Evolutionary conservation across 2,329 filamentous ascomycete species (phyloP).

Genomic region (Trichoderma atroviride): DNA sequence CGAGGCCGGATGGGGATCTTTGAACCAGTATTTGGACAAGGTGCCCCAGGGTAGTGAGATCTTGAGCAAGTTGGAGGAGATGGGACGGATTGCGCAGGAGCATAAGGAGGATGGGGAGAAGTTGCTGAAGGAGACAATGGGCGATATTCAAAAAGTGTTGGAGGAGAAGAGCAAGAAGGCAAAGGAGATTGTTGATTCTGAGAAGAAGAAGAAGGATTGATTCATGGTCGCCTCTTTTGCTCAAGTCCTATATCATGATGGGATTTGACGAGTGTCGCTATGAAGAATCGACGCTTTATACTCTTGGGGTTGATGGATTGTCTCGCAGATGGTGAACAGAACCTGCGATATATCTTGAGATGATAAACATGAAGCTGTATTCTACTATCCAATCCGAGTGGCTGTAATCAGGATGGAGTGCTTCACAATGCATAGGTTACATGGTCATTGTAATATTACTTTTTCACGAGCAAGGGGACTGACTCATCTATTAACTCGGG

Average conservation of each 20-base stretch:
- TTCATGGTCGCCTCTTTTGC: neutral
- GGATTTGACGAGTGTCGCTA: neutral
- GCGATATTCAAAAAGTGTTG: conserved; percentile 66
- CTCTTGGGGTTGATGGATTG: neutral
- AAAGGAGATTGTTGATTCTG: conserved; percentile 60
- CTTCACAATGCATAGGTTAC: neutral
- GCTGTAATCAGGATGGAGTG: neutral
- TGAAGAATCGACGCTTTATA: neutral
- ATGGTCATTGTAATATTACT: neutral
- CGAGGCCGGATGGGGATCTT: conserved; percentile 46
- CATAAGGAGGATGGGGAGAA: conserved; percentile 71
- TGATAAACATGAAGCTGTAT: neutral
- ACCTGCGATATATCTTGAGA: neutral
- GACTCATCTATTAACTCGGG: no score
- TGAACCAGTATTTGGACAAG: conserved; percentile 67
- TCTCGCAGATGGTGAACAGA: neutral
- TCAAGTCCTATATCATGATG: no score
- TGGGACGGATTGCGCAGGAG: conserved; percentile 67
- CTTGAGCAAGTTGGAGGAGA: conserved; percentile 64
- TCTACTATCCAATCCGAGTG: neutral
- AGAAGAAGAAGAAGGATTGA: conserved; percentile 53
- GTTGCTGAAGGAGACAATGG: conserved; percentile 68
- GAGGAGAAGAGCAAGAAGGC: conserved; percentile 61
- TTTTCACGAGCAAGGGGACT: neutral
- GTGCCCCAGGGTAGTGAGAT: conserved; percentile 67